Evolutionary conservation across 257 asterid genomes (phyloP), one percentile per base, ranked within the genome.

Genomic region (Orobanche coerulescens): DNA sequence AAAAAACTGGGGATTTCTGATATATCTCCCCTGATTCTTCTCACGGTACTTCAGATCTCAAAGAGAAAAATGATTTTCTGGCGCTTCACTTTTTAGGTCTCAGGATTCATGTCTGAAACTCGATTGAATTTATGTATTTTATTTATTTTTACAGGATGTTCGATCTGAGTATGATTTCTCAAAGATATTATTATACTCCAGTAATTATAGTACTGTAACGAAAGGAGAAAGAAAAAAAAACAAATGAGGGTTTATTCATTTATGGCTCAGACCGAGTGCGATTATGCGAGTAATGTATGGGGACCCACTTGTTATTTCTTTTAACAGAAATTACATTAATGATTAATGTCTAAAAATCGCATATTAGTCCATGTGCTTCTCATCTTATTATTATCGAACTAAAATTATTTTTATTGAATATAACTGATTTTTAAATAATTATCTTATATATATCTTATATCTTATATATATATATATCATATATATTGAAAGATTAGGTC

Each of bases 31-130:
- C 51, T 4, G 62, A 16, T 59, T 59, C 44, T 15, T 36, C 4
- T 28, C 9, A 44, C 60, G 58, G 54, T 13, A 48, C 52, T 39
- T 63, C 77, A 71, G 85, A 76, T 80, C 86, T 73, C 75, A 20
- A 39, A 15, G 48, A 48, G 6, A 54, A 67, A 53, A 36, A 25
- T 22, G 52, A 66, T 56, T 8, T 28, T 51, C 58, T 12, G 51
- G 43, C 23, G 58, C 49, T 46, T 6, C 53, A 70, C 50, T 46
- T 33, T 5, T 47, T 2, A 1, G 65, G 23, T 23, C 47, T 61
- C 70, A 60, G 66, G 46, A 15, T 69, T 66, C 73, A 57, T 31
- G 30, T 39, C 44, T 49, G 37, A 30, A n/a, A 36, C n/a, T 68
- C 71, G 71, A 43, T n/a, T 68, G 64, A 63, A 52, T 66, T 48